These are phyloP conservation scores for Claviceps fusiformis DNA, from an alignment of 2,329 filamentous ascomycete species.

Conservation along the genomic window DNA sequence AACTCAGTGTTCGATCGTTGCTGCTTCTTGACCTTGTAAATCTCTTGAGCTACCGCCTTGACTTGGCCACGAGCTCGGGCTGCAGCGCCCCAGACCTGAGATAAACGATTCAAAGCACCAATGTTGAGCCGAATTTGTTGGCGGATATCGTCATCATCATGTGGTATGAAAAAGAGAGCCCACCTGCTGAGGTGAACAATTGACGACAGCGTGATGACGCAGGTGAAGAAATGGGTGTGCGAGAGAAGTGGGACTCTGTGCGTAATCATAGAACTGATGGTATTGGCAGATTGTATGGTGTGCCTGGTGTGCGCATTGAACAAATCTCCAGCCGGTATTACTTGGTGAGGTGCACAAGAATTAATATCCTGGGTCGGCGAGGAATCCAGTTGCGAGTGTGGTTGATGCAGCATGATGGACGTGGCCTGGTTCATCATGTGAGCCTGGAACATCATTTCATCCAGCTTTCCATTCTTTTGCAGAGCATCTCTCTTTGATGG, in stretches of 20 bases:
- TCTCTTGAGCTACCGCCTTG: conserved; percentile 64
- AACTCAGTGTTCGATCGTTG: conserved; percentile 38
- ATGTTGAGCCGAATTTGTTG: conserved; percentile 70
- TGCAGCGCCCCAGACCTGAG: conserved; percentile 60
- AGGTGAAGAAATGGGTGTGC: conserved; percentile 77
- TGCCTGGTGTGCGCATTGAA: conserved; percentile 64
- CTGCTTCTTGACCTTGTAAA: conserved; percentile 47
- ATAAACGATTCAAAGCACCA: conserved; percentile 57
- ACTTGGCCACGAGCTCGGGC: conserved; percentile 58
- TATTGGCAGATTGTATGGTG: conserved; percentile 64
- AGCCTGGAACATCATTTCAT: conserved; percentile 87
- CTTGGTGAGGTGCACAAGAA: conserved; percentile 50
- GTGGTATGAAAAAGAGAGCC: conserved; percentile 46
- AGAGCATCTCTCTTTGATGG: conserved; percentile 56
- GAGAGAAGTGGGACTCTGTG: conserved; percentile 57
- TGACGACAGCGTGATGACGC: conserved; percentile 63
- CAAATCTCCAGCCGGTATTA: conserved; percentile 32
- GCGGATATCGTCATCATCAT: conserved; percentile 52
- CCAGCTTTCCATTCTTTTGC: conserved; percentile 54
- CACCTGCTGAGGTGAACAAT: conserved; percentile 75
- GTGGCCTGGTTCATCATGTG: conserved; percentile 60
- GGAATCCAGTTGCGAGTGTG: conserved; percentile 60
- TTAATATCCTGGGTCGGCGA: conserved; percentile 45
- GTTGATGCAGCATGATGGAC: conserved; percentile 66
- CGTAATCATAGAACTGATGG: conserved; percentile 61